phyloP scores from a whole-genome alignment of 495 filamentous ascomycete genomes.

The Tuber aestivum region DNA sequence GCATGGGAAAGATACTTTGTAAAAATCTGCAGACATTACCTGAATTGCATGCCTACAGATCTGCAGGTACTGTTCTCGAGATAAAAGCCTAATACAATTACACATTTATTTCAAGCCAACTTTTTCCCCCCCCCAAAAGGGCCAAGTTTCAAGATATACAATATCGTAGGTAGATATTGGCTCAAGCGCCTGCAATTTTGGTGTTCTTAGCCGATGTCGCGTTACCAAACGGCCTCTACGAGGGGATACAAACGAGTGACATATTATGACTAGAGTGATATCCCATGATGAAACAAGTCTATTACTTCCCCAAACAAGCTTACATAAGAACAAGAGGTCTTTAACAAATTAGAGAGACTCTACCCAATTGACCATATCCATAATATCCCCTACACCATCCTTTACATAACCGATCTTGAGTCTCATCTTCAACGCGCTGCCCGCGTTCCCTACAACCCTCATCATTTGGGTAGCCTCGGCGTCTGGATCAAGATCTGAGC shows the following conservation, averaged over 20 bases:
- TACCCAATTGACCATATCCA: conserved; percentile 93
- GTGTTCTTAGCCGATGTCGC: too few relatives aligned
- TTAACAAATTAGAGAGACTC: conserved; percentile 52
- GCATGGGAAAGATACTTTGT: too few relatives aligned
- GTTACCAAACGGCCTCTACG: too few relatives aligned
- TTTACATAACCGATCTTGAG: conserved; percentile 76
- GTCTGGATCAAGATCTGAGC: conserved; percentile 64
- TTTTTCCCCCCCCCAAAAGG: too few relatives aligned
- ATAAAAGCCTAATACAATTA: too few relatives aligned
- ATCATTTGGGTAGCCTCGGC: conserved; percentile 82
- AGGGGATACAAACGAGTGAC: neutral
- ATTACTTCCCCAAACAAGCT: conserved; percentile 1
- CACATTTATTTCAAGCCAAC: too few relatives aligned
- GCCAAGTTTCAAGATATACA: too few relatives aligned
- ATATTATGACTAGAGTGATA: neutral
- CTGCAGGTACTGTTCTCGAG: too few relatives aligned
- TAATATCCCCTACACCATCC: conserved; percentile 61
- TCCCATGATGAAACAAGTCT: neutral
- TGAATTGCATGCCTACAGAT: too few relatives aligned
- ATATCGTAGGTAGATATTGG: too few relatives aligned
- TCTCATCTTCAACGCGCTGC: conserved; percentile 73
- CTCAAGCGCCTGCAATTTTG: too few relatives aligned
- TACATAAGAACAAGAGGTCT: neutral
- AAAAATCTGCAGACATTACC: too few relatives aligned
- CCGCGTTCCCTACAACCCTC: conserved; percentile 73